Base-by-base conservation (phyloP, 2,329 filamentous ascomycete genomes). In the Zopfia rhizophila region DNA sequence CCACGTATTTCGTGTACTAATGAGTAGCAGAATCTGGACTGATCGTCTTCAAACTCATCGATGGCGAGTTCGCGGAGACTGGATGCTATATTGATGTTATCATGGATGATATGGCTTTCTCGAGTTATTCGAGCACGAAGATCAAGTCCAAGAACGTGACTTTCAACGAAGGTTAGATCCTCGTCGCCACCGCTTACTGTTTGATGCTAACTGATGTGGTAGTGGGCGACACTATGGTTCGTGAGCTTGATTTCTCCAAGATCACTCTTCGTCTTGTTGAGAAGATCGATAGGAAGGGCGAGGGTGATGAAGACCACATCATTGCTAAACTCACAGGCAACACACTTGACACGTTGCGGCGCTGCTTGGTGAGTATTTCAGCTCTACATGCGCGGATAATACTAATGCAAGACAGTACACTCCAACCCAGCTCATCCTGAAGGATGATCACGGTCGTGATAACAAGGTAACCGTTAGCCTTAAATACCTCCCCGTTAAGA, bases 161-260 rank as follows among this genome's bases (percentile, higher is more conserved):
- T 39, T 91, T 97, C 71, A 90, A 94, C 59, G 94, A 99, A 73
- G 91, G 82, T 78, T 69, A 54, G 77, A 7, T 19, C 19, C 37
- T 17, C 3, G n/a, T 7, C 6, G 2, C 23, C 12, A 7, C 6
- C 18, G 13, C 3, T 41, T n/a, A n/a, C 13, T 39, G 10, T 37
- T 25, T 27, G 10, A 47, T 21, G 48, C 62, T 70, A 52, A 75
- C 44, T 12, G 12, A 7, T 5, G 27, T 43, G n/a, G 11, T 53
- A 82, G 78, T 92, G 64, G 92, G 93, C 36, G 94, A 99, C 72
- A 94, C 91, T 41, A 91, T 99, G 73, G 89, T 99, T 49, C 90
- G 94, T 51, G 94, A 99, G 72, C 81, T 99, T n/a, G 95, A 99
- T 55, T 92, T 97, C 61, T 99, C 94, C 3, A 89, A 88, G 56